Conservation (phyloP, 768 basidiomycete genomes). For the Dictyophora rubrovolvata region DNA sequence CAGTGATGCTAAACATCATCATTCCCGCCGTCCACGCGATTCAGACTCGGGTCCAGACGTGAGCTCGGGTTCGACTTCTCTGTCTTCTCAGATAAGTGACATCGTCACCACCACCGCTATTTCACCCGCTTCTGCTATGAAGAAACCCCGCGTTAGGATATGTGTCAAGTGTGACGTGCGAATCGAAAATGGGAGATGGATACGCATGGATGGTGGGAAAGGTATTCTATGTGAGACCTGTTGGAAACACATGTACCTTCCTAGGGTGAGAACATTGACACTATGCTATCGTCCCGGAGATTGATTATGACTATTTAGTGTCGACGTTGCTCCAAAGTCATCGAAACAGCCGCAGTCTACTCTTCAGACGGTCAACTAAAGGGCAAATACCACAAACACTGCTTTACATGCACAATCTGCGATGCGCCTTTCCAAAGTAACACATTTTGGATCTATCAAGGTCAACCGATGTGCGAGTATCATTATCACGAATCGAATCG, state of each 20-base stretch:
- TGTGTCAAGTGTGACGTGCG: conserved; percentile 61
- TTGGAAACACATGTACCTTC: conserved; percentile 95
- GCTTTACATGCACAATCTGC: conserved; percentile 83
- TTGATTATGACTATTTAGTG: conserved; percentile 39
- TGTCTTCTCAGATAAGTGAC: too few relatives aligned
- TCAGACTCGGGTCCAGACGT: too few relatives aligned
- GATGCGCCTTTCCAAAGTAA: conserved; percentile 87
- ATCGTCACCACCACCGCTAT: not conserved
- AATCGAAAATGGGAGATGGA: conserved; percentile 79
- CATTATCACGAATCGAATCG: conserved; percentile 91
- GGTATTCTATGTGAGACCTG: conserved; percentile 74
- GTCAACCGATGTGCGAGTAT: conserved; percentile 82
- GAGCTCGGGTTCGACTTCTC: too few relatives aligned
- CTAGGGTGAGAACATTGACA: conserved; percentile 49
- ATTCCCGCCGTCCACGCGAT: too few relatives aligned
- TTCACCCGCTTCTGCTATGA: not conserved
- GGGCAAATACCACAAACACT: conserved; percentile 88
- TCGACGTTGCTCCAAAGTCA: conserved; percentile 75
- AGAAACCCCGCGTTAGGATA: not conserved
- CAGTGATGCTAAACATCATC: conserved; percentile 3
- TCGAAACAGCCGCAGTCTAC: conserved; percentile 86
- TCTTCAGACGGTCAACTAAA: conserved; percentile 89
- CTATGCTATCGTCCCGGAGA: not conserved
- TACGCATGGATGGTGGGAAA: conserved; percentile 51
- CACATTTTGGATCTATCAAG: conserved; percentile 84